Conservation (phyloP, 2,329 filamentous ascomycete genomes). For the Colletotrichum ledebouriae region DNA sequence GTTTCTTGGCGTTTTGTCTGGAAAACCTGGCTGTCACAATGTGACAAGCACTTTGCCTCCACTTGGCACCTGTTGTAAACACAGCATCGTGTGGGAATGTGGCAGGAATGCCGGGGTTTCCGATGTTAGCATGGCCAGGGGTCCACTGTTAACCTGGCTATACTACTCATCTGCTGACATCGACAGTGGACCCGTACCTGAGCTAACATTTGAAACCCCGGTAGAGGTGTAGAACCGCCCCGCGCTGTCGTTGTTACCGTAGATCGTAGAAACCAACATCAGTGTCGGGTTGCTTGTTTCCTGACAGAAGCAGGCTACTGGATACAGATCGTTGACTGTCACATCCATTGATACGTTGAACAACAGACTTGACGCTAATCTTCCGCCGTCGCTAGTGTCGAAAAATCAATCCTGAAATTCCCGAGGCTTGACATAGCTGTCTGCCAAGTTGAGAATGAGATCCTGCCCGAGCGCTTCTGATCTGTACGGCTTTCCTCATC, state of each 20-base stretch:
- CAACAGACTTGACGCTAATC: background rate
- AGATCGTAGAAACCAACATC: background rate
- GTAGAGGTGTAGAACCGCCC: background rate
- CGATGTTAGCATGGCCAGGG: too few species aligned
- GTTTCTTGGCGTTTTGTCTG: background rate
- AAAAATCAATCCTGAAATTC: background rate
- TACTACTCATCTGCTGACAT: too few species aligned
- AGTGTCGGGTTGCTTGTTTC: background rate
- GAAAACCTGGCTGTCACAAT: conserved; percentile 25
- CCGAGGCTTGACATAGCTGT: conserved; percentile 4
- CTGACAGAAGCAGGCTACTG: background rate
- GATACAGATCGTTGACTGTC: background rate
- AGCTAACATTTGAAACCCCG: too few species aligned
- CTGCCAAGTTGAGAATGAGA: conserved; percentile 11
- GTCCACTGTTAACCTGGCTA: too few species aligned
- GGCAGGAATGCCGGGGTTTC: too few species aligned
- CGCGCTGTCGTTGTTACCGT: background rate
- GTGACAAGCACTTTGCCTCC: conserved; percentile 14
- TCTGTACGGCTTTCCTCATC: background rate
- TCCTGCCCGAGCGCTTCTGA: background rate
- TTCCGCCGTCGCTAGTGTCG: background rate
- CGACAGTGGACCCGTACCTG: too few species aligned
- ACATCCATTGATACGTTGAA: background rate
- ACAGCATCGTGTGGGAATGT: background rate
- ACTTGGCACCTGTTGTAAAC: conserved; percentile 1